These are phyloP conservation scores for Candida oleophila DNA, from an alignment of 805 yeast genomes.

Conservation along the genomic window DNA sequence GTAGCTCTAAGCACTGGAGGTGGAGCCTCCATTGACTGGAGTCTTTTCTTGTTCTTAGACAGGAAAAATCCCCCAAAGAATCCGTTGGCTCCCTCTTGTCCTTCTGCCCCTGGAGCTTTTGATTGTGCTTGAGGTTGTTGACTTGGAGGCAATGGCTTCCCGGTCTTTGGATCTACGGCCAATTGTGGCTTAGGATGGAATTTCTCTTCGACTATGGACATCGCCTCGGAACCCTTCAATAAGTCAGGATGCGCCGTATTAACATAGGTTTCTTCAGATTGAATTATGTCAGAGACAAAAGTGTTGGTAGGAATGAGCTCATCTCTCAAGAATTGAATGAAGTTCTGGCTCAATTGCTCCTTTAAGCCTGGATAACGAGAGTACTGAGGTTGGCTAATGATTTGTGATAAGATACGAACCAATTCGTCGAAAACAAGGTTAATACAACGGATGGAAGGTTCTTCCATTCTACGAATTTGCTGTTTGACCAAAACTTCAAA, in stretches of 20 bases:
- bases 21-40: constrained; percentile 96
- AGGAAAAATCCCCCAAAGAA: constrained; percentile 96
- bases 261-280: constrained; percentile 87
- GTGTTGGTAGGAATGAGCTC: constrained; percentile 81
- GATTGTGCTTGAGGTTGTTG: constrained; percentile 32
- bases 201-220: constrained; percentile 88
- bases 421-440: constrained; percentile 90
- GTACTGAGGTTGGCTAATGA: constrained; percentile 76
- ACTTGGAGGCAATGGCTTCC: constrained; percentile 66
- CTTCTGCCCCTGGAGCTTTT: constrained; percentile 15
- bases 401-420: constrained; percentile 84
- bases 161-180: constrained; percentile 85
- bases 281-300: constrained; percentile 80
- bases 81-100: constrained; percentile 62
- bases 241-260: constrained; percentile 98
- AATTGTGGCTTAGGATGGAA: constrained; percentile 74
- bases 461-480: constrained; percentile 91
- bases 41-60: constrained; percentile 86
- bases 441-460: constrained; percentile 86
- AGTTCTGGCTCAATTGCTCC: constrained; percentile 78
- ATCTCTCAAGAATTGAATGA: constrained; percentile 76
- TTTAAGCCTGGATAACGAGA: constrained; percentile 88
- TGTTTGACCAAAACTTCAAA: constrained; percentile 94
- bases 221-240: constrained; percentile 90
- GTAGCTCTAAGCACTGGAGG: constrained; percentile 92